phyloP scores from a whole-genome alignment of 2,329 filamentous ascomycete genomes.

The Aspergillus eucalypticola region DNA sequence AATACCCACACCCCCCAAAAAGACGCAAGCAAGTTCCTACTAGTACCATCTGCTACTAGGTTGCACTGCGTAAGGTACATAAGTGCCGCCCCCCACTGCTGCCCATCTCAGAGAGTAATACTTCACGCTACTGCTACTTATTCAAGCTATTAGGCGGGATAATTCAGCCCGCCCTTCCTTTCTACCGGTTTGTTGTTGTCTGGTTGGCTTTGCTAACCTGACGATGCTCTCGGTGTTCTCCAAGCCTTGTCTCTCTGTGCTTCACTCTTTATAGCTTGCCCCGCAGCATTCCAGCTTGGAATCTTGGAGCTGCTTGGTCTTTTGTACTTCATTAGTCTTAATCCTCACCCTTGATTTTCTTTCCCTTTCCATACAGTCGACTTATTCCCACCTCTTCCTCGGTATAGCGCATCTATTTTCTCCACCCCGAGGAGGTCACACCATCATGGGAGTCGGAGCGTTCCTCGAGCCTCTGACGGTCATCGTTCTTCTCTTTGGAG shows the following conservation, averaged over 20 bases:
- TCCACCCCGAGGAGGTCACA: not conserved
- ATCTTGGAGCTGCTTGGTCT: not conserved
- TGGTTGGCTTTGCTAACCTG: not conserved
- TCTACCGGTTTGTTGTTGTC: not conserved
- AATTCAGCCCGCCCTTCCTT: not conserved
- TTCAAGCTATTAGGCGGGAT: not conserved
- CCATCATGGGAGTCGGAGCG: slow-evolving; percentile 56
- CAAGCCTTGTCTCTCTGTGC: not conserved
- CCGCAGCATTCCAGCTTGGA: not conserved
- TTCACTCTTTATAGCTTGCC: not conserved
- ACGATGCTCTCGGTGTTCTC: not conserved
- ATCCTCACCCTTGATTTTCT: not conserved
- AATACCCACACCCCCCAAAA: too few species aligned
- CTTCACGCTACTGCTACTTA: not conserved
- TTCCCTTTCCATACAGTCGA: not conserved
- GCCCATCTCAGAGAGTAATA: not conserved
- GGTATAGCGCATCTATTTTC: not conserved
- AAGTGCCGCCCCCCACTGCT: not conserved
- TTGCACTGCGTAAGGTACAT: slow-evolving; percentile 3
- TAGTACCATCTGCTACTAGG: too few species aligned
- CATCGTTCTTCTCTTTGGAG: slow-evolving; percentile 59
- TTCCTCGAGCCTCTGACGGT: slow-evolving; percentile 65
- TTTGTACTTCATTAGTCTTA: not conserved
- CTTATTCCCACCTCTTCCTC: not conserved
- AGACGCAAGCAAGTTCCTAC: too few species aligned